phyloP scores from a whole-genome alignment of 1,139 yeast species.

The Torulaspora pretoriensis region DNA sequence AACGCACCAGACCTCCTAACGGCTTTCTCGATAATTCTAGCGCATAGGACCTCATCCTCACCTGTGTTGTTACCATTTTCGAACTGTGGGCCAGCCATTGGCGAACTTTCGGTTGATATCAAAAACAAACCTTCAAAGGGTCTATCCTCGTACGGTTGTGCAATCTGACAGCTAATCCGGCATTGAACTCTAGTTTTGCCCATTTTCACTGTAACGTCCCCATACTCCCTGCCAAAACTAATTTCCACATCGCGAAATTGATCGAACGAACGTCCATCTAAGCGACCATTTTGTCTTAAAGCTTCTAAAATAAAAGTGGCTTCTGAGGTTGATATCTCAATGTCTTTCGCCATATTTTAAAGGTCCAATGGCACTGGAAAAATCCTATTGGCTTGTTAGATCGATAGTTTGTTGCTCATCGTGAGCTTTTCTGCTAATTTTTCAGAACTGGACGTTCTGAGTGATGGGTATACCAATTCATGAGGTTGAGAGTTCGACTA shows the following conservation, averaged over 20 bases:
- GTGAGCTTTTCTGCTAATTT: conserved; percentile 1
- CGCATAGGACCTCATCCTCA: conserved; percentile 73
- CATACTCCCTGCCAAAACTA: conserved; percentile 64
- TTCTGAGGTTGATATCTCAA: conserved; percentile 67
- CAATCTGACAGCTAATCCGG: conserved; percentile 74
- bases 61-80: conserved; percentile 63
- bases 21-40: conserved; percentile 84
- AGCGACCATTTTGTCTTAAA: conserved; percentile 56
- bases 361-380: conserved; percentile 1
- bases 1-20: conserved; percentile 84
- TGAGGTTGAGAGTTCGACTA: background rate
- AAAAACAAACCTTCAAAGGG: conserved; percentile 90
- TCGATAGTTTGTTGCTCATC: conserved; percentile 3
- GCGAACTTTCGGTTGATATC: conserved; percentile 79
- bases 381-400: background rate
- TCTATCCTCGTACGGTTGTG: conserved; percentile 80
- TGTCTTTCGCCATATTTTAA: conserved; percentile 48
- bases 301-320: conserved; percentile 57
- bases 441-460: conserved; percentile 3
- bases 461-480: conserved; percentile 3
- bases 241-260: conserved; percentile 64
- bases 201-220: conserved; percentile 71
- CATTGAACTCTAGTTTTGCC: conserved; percentile 76
- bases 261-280: conserved; percentile 63
- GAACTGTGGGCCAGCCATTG: conserved; percentile 84